Evolutionary conservation across 164 flowering plant species (phyloP), one percentile per base, ranked within the genome.

Genomic region (Chloranthus sessilifolius): DNA sequence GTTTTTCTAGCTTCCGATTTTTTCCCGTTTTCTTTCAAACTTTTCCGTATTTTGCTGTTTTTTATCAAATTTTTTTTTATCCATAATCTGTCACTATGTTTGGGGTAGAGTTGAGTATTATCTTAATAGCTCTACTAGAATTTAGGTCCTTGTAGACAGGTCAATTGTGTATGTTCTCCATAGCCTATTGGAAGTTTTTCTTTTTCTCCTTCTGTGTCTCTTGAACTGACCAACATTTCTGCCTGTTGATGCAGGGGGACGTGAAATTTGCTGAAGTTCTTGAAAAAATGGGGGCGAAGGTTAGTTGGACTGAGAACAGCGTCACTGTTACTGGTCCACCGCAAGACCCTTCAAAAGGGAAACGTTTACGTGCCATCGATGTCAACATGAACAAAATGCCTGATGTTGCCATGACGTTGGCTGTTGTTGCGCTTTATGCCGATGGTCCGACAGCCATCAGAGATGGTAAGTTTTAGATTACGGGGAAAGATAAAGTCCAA

Each of bases 321-420:
- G 99, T 92, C 38, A 86, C 97, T 7, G 89, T 88, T 37, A 86
- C 88, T 17, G 99, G 99, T 28, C 99, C 99, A 48, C 77, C 76
- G 5, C 63, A 81, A 40, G 71, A 76, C 61, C 61, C 87, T 20
- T 75, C 55, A 41, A 69, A 75, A 39, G 65, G 61, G 64, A 82
- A 81, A 56, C 87, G 78, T 50, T 65, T 94, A 64, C 77, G 67
- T 40, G 82, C 80, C n/a, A 55, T 94, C 63, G 99, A 94, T 71
- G 89, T 94, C 55, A 85, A 94, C 75, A 94, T 94, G 99, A 94
- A 94, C 77, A 94, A 89, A 76, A 94, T 94, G 99, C 99, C 99
- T 26, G 99, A 94, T 77, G 99, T 94, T 64, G 99, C 99, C 52
- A 94, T 94, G 99, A 94, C 99, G 19, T 92, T 94, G 41, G 99